These are phyloP conservation scores for Prunus kanzakura DNA, from an alignment of 306 rosid species.

Conservation along the genomic window DNA sequence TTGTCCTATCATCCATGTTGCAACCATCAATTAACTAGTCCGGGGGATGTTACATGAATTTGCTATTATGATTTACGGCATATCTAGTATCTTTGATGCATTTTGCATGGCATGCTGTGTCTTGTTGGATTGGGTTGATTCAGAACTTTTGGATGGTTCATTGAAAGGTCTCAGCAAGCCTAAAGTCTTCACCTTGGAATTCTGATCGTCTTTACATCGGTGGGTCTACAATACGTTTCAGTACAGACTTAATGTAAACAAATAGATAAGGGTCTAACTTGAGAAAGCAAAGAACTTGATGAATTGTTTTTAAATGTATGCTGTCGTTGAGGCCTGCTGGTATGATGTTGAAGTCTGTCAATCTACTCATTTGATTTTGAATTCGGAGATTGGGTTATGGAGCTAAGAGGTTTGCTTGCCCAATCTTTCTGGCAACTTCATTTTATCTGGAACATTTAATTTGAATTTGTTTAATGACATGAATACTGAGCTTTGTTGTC, in stretches of 20 bases:
- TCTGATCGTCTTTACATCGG: background rate
- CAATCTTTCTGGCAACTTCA: background rate
- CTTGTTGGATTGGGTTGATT: background rate
- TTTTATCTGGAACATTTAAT: background rate
- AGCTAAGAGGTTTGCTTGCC: background rate
- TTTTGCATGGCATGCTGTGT: background rate
- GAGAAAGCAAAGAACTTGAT: background rate
- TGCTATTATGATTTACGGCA: background rate
- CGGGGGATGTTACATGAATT: background rate
- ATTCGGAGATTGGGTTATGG: background rate
- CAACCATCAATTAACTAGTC: background rate
- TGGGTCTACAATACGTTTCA: background rate
- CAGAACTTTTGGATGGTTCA: background rate
- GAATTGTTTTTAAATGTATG: background rate
- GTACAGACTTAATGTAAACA: background rate
- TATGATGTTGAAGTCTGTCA: background rate
- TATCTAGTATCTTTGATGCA: background rate
- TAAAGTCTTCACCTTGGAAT: background rate
- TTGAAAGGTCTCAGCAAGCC: background rate
- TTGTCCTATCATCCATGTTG: background rate
- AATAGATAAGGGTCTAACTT: background rate
- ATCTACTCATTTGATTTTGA: background rate
- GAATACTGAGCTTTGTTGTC: slow-evolving; percentile 3
- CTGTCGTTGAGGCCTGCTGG: background rate
- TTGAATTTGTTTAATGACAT: background rate